Evolutionary conservation across 192 early-diverging fungal genomes (phyloP), one percentile per base, ranked within the genome.

Genomic region (Umbelopsis isabellina): DNA sequence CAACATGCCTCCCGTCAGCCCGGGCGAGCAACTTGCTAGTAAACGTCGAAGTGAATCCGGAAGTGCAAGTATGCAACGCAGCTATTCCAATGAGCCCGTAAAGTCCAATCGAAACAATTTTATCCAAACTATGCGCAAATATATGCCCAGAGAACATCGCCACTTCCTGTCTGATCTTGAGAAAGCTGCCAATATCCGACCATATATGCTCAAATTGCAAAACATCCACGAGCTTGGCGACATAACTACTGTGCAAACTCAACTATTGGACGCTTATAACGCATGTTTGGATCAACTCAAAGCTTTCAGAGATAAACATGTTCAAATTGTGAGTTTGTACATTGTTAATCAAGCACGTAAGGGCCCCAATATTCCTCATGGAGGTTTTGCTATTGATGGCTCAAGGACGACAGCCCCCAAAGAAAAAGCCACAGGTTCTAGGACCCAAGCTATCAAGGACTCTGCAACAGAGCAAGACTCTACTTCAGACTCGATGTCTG

Each of bases 311-410:
- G 93, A 94, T 70, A 89, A 86, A 49, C 97, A 99, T 78, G 88
- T 99, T 30, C 94, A 97, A 76, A 91, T 98, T 55, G 95, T 95
- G 13, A 90, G 90, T 7, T 82, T 92, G 21, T 98, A 97, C 72
- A 96, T 98, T 74, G 84, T 98, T 22, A 84, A 86, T 48, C 97
- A 93, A 68, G 91, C 92, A 10, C 82, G 84, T 74, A 91, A 88
- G 51, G 86, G 89, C 16, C 89, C 89, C 25, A 86, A 89, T 46
- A 82, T 89, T n/a, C 82, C 87, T 4, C 80, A 90, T 58, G 80
- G 82, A 37, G 86, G 88, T 30, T 84, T 82, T 66, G 81, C 84
- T 18, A 73, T 75, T 3, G 69, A 50, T 15, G 13, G 58, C 18
- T 16, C 55, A 25, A 61, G n/a, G 27, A 15, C 30, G 1, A 18